Base-by-base conservation (phyloP, 805 yeast species). In the Saturnispora sekii region DNA sequence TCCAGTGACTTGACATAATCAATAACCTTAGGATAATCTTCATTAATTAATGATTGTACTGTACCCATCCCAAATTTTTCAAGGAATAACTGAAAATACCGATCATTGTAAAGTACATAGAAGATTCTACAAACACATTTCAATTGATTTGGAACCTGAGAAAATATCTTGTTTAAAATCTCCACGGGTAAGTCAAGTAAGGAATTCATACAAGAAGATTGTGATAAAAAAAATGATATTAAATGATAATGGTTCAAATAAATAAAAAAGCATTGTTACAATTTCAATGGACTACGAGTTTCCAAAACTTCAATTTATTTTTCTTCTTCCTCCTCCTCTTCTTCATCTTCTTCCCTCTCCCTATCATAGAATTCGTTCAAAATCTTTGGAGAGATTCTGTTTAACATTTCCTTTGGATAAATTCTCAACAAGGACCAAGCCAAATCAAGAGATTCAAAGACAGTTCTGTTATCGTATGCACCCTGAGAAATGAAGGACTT, bases 391-490 rank as follows among this genome's bases (percentile, higher is more conserved):
- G 96, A 88, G 62, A 93, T 87, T 80, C 98, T 88, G 76, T 93
- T 93, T 63, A 93, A 81, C 84, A 93, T 75, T 70, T 93, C 97
- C 79, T 89, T 93, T 62, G 99, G 99, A 73, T 93, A 93, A 66
- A 93, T 93, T 77, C 99, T 88, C 66, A 93, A 76, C 64, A 93
- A 76, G 38, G 94, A 80, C 99, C 99, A 93, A 46, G 98, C 99
- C 65, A 85, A 89, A 65, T 93, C 98, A 64, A 93, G 79, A 46
- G 95, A 83, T 71, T 93, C 98, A 60, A 88, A 86, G 55, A 93
- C 81, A 40, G 88, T 75, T 76, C 99, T 86, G 66, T 88, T 77
- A 68, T 93, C 99, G 64, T 93, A 93, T 44, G 96, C 90, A 65
- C 97, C 97, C 72, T 93, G 99, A 39, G 88, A 61, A 58, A 93